Conservation (phyloP, 2,329 filamentous ascomycete species). For the Verticillium klebahnii region DNA sequence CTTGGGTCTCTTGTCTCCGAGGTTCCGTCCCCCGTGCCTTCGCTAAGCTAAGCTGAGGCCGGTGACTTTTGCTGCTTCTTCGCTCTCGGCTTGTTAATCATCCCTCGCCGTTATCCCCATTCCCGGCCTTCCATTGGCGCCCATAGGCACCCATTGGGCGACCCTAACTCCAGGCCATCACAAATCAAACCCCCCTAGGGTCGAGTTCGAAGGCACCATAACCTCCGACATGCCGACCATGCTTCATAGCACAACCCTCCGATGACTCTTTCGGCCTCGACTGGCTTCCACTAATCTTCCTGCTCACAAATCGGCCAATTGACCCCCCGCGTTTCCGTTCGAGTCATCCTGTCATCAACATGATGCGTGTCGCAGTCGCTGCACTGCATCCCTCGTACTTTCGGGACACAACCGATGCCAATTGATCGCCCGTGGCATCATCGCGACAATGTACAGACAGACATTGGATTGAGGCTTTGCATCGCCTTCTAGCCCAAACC, state of each 20-base stretch:
- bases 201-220: background rate
- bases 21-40: background rate
- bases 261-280: conserved; percentile 1
- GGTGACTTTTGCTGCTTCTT: background rate
- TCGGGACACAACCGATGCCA: background rate
- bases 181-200: background rate
- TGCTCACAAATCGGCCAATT: conserved; percentile 3
- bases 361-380: background rate
- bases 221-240: no score
- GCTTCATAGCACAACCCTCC: background rate
- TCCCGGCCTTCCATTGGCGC: background rate
- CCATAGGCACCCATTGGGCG: background rate
- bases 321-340: background rate
- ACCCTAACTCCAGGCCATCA: background rate
- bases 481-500: background rate
- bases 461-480: background rate
- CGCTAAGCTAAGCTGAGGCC: background rate
- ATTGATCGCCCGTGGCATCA: background rate
- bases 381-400: no score
- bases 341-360: background rate
- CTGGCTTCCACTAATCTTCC: background rate
- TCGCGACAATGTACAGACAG: background rate
- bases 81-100: background rate
- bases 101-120: background rate
- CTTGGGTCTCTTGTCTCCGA: background rate